phyloP scores from a whole-genome alignment of 345 rosid species.

The Jatropha curcas region DNA sequence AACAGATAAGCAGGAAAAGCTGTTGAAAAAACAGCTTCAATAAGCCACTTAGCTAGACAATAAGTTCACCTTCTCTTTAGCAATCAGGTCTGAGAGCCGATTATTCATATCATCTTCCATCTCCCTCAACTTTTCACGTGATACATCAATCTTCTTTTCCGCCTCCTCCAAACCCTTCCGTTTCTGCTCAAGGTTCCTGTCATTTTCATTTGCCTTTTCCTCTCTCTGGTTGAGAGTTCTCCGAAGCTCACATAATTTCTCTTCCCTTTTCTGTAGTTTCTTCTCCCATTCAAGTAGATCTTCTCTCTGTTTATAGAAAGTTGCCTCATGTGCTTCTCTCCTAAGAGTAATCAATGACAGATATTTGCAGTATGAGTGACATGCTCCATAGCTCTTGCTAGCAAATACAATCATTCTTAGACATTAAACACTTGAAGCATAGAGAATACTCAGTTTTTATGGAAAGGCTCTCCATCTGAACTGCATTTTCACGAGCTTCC shows the following conservation, averaged over 20 bases:
- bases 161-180: constrained; percentile 56
- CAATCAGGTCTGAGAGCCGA: constrained; percentile 50
- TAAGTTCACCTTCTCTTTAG: constrained; percentile 62
- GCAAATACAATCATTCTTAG: constrained; percentile 2
- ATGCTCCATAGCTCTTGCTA: constrained; percentile 9
- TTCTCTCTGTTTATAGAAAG: constrained; percentile 68
- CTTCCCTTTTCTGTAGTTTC: constrained; percentile 51
- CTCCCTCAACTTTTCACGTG: constrained; percentile 50
- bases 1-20: constrained; percentile 17
- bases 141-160: constrained; percentile 49
- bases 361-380: constrained; percentile 7
- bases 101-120: constrained; percentile 51
- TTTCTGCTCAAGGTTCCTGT: constrained; percentile 45
- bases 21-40: not conserved
- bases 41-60: not conserved
- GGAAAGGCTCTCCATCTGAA: constrained; percentile 65
- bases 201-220: constrained; percentile 54
- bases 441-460: constrained; percentile 61
- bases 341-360: constrained; percentile 36
- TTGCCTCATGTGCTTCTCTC: constrained; percentile 72
- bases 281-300: constrained; percentile 77
- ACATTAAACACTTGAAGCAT: constrained; percentile 3
- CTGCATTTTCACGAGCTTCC: constrained; percentile 62
- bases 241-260: constrained; percentile 49
- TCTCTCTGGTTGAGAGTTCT: constrained; percentile 54